Conservation (phyloP, 768 basidiomycete genomes). For the Suillus placidus region DNA sequence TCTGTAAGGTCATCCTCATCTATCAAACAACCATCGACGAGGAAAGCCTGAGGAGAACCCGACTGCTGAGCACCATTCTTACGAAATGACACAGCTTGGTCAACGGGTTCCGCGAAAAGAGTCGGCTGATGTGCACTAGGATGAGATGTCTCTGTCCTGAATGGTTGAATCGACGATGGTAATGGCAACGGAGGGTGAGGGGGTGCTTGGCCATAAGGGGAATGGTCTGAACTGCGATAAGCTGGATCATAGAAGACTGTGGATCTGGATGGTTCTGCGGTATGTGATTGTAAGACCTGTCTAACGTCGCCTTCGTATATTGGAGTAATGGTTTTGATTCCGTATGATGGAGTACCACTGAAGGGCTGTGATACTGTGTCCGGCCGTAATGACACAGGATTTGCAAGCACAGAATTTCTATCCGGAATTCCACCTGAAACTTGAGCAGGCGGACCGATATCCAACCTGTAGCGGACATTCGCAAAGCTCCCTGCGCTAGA, state of each 20-base stretch:
- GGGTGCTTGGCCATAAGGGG: no score
- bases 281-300: not conserved
- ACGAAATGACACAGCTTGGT: not conserved
- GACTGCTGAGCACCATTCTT: not conserved
- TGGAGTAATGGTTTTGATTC: not conserved
- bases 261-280: not conserved
- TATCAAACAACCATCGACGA: not conserved
- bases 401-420: not conserved
- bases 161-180: not conserved
- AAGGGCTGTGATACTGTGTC: not conserved
- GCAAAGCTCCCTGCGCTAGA: not conserved
- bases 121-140: no score
- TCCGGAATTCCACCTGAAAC: not conserved
- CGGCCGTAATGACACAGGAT: not conserved
- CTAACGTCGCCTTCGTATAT: not conserved
- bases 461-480: not conserved
- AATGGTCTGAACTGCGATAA: not conserved
- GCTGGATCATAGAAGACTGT: no score
- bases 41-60: no score
- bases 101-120: no score
- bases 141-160: not conserved
- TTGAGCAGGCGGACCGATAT: not conserved
- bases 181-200: not conserved
- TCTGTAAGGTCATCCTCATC: not conserved
- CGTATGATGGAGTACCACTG: not conserved